These are phyloP conservation scores for Castanospermum australe DNA, from an alignment of 306 rosid genomes.

Conservation along the genomic window DNA sequence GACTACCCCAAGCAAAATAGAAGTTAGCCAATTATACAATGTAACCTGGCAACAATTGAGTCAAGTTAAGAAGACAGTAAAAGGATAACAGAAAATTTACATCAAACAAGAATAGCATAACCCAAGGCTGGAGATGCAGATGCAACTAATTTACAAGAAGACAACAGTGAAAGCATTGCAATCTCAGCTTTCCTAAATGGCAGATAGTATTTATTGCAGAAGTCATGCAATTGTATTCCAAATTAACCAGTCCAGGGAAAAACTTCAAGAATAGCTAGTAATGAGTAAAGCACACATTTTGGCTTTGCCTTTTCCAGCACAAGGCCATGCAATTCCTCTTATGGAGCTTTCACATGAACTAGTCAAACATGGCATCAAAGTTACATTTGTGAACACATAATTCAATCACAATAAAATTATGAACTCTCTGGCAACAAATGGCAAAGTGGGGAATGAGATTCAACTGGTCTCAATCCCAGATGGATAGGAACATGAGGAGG, in stretches of 20 bases:
- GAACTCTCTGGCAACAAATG: constrained; percentile 24
- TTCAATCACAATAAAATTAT: constrained; percentile 35
- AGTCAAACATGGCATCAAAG: constrained; percentile 29
- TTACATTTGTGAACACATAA: constrained; percentile 36
- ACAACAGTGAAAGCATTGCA: background rate
- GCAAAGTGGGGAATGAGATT: constrained; percentile 12
- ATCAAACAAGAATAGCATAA: background rate
- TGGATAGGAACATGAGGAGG: constrained; percentile 42
- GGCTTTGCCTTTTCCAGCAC: constrained; percentile 36
- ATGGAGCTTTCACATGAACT: constrained; percentile 41
- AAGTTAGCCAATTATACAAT: too few species aligned
- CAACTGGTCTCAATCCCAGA: constrained; percentile 49
- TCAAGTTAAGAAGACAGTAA: background rate
- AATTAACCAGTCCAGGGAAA: background rate
- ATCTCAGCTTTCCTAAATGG: background rate
- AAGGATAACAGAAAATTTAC: background rate
- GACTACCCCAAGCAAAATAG: too few species aligned
- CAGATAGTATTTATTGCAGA: background rate
- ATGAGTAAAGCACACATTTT: constrained; percentile 41
- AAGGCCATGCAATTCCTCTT: constrained; percentile 51
- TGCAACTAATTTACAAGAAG: background rate
- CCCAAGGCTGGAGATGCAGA: background rate
- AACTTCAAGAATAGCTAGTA: background rate
- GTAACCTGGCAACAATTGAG: background rate
- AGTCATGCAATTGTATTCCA: background rate